Evolutionary conservation across 1,139 yeast genomes (phyloP), one percentile per base, ranked within the genome.

Genomic region (Lizanozyma gosingica): DNA sequence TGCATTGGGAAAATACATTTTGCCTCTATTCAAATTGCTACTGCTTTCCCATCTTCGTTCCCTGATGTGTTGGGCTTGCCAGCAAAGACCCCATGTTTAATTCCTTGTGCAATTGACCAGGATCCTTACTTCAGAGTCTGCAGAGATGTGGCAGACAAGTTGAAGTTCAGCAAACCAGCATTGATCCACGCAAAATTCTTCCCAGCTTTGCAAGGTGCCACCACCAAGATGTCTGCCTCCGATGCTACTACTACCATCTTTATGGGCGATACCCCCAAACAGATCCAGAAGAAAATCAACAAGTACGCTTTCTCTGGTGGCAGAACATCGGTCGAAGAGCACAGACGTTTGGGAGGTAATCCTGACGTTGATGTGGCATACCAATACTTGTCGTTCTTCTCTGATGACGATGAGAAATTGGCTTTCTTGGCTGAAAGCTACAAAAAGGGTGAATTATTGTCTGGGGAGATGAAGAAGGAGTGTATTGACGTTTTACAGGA

Each of bases 21-120:
- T 67, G 97, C 97, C 18, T 84, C 95, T 40, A 79, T 94, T 53
- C 98, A 94, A 69, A 92, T 94, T 54, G 86, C 97, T 22, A 80
- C 97, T 15, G 94, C 97, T 2, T 90, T 94, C 70, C 94, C 97
- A 44, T 83, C 92, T 38, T 85, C 97, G 14, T 94, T 86, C 75
- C 98, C 98, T 2, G 95, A 83, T 50, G 83, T 94, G 27, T 76
- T 94, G 53, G 96, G 87, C 9, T 65, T 83, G 53, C 88, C 88
- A 39, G 71, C 82, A 38, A 83, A 83, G 62, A 90, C 97, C 1
- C 98, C 97, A 44, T 86, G 96, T 64, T 71, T 94, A 62, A 94
- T 94, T 62, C 99, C 99, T 34, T 94, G 98, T 73, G 99, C 99
- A 37, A 94, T 94, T 60, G 99, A 94, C 61, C 97, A 90, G 68